Conservation (phyloP, 805 yeast genomes). For the Phaffomyces thermotolerans region DNA sequence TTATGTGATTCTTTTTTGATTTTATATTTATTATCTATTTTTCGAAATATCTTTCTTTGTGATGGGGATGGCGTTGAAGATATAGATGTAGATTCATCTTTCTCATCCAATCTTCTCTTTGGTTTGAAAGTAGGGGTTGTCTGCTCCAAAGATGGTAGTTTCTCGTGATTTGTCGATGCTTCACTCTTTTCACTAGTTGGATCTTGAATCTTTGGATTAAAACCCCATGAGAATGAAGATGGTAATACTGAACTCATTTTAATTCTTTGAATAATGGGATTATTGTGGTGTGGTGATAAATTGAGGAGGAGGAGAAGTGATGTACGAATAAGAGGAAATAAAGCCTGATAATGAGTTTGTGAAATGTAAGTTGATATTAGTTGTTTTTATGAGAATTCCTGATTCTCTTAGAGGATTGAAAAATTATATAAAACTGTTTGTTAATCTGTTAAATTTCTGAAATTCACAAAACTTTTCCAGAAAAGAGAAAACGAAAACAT, state of each 20-base stretch:
- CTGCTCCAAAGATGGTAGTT: conserved; percentile 5
- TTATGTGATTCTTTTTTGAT: conserved; percentile 20
- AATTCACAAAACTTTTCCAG: neutral
- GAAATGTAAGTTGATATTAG: too few species aligned
- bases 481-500: conserved; percentile 3
- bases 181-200: conserved; percentile 6
- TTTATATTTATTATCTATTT: conserved; percentile 8
- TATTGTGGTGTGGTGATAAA: too few species aligned
- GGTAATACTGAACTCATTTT: conserved; percentile 14
- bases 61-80: conserved; percentile 3
- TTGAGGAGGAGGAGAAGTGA: neutral
- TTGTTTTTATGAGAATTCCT: neutral
- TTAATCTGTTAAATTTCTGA: neutral
- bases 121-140: conserved; percentile 1
- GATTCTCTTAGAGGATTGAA: too few species aligned
- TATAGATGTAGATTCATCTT: conserved; percentile 8
- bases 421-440: neutral
- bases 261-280: neutral
- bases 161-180: conserved; percentile 2
- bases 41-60: conserved; percentile 2
- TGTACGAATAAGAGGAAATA: too few species aligned
- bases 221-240: conserved; percentile 22
- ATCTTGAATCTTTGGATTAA: conserved; percentile 24
- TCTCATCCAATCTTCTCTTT: conserved; percentile 14
- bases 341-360: too few species aligned